A percentile compares a stretch with the other conserved stretches of the same genome.
Conservation (phyloP, 768 basidiomycete species). For the Pseudohyphozyma bogoriensis region DNA sequence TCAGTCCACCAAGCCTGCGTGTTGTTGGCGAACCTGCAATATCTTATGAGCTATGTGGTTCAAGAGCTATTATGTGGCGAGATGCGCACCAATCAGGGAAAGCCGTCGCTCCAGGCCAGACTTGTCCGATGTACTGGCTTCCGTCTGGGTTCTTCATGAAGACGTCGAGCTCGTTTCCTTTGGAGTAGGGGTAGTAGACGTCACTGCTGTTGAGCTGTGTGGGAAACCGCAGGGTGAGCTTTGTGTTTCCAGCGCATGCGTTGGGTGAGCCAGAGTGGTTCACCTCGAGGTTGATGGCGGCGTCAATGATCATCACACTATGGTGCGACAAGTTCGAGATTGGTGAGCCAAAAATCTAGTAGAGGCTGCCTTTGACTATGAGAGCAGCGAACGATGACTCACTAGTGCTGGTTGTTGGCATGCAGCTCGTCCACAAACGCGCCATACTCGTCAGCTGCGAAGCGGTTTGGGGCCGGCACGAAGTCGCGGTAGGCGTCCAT, state of each 20-base stretch:
- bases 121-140: constrained; percentile 59
- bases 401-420: constrained; percentile 27
- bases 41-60: constrained; percentile 27
- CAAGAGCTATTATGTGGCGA: constrained; percentile 37
- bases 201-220: no score
- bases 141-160: constrained; percentile 69
- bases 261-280: no score
- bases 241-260: no score
- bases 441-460: constrained; percentile 30
- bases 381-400: no score
- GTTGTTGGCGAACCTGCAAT: constrained; percentile 45
- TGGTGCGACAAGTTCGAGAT: no score
- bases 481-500: constrained; percentile 33
- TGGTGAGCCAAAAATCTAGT: no score
- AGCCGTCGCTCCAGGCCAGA: constrained; percentile 68
- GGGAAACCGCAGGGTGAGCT: no score
- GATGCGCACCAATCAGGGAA: constrained; percentile 41
- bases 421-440: constrained; percentile 34
- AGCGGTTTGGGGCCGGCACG: constrained; percentile 32
- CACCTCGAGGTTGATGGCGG: constrained; percentile 32
- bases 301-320: constrained; percentile 36
- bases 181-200: constrained; percentile 51
- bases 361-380: no score
- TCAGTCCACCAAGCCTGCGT: constrained; percentile 55
- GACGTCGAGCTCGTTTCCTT: constrained; percentile 51